A percentile compares a stretch with the other conserved stretches of the same genome.
These are phyloP conservation scores for Botrytis elliptica DNA, from an alignment of 2,329 filamentous ascomycete species.

Conservation along the genomic window DNA sequence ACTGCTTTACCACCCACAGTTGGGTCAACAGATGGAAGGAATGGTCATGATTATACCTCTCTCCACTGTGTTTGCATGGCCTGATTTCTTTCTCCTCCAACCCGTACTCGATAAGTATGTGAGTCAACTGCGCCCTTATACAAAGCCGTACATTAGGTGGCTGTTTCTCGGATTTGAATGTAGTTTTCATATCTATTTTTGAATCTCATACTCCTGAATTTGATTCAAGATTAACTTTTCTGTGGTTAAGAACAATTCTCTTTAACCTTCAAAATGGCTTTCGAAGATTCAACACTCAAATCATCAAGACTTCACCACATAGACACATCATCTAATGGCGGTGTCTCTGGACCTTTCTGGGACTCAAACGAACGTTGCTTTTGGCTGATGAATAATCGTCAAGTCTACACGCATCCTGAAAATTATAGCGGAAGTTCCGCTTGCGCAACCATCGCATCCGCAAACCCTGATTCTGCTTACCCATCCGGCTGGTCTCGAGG, in stretches of 20 bases:
- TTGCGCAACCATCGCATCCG: constrained; percentile 20
- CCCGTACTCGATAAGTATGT: neutral
- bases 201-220: neutral
- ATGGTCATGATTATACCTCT: neutral
- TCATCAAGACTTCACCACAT: constrained; percentile 12
- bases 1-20: constrained; percentile 6
- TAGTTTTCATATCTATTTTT: neutral
- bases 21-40: constrained; percentile 2
- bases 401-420: constrained; percentile 21
- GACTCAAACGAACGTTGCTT: constrained; percentile 15
- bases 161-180: neutral
- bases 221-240: neutral
- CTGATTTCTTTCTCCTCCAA: neutral
- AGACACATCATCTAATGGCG: constrained; percentile 12
- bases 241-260: neutral
- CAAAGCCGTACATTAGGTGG: constrained; percentile 13
- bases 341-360: constrained; percentile 19
- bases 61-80: neutral
- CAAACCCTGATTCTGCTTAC: constrained; percentile 14
- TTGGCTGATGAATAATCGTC: constrained; percentile 15
- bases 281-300: neutral
- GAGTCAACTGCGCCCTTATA: constrained; percentile 3
- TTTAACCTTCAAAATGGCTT: constrained; percentile 1
- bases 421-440: constrained; percentile 18
- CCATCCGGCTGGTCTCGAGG: constrained; percentile 9